Evolutionary conservation across 345 rosid genomes (phyloP), one percentile per base, ranked within the genome.

Genomic region (Pistacia vera): DNA sequence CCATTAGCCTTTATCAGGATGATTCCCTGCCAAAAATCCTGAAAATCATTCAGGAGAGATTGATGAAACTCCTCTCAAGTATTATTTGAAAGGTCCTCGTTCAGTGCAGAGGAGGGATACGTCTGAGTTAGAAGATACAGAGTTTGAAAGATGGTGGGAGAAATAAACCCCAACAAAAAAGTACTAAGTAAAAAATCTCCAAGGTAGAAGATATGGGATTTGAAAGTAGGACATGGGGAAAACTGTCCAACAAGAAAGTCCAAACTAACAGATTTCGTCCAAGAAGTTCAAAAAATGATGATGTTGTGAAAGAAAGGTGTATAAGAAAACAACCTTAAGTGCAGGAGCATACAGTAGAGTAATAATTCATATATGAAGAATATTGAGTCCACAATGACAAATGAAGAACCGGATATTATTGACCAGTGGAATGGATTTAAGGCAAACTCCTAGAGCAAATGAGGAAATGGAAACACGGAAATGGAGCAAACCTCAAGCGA

Each of bases 381-480:
- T 70, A 90, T 92, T 51, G 93, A 92, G 76, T 83, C 88, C 16
- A 83, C 90, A 38, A 85, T 80, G 33, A 80, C 81, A 48, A 84
- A 83, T 77, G 89, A 90, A 41, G 93, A 86, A 41, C 81, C 94
- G 0, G 84, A 66, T 67, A 80, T 90, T 74, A 71, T 90, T 77
- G 89, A 88, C 66, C 92, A 88, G 38, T 96, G 97, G 98, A 87
- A 90, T 63, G 85, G 86, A 75, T 88, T 90, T 54, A 88, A 86
- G 82, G 78, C 84, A 49, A 81, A 38, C 22, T 18, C 62, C 20
- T 79, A 9, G 81, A 72, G 36, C 76, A 78, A 52, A 72, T 65
- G 7, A 75, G 36, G 84, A 81, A 76, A 79, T 22, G 14, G 89
- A 87, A 68, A n/a, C 66, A 79, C 74, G 36, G 84, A 81, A 76